These are phyloP conservation scores for Tetrahymena borealis DNA, from an alignment of 73 alveolate species.

Conservation along the genomic window DNA sequence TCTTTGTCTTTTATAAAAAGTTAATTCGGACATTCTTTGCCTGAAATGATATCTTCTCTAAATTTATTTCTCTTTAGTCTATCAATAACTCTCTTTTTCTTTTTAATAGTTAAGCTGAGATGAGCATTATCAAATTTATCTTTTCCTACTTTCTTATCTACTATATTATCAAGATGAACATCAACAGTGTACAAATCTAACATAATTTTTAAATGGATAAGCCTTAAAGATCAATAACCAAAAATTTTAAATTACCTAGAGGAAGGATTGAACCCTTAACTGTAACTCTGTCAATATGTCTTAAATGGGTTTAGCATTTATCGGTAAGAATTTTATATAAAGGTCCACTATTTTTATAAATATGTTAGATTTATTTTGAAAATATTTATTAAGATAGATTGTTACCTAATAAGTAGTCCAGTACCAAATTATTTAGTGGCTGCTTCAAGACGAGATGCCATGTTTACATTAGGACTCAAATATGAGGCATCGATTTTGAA, in stretches of 20 bases:
- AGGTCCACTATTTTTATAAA: constrained; percentile 40
- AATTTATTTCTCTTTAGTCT: not conserved
- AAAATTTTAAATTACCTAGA: constrained; percentile 40
- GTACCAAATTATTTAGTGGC: constrained; percentile 82
- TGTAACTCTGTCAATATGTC: constrained; percentile 78
- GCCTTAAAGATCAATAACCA: not conserved
- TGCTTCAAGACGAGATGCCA: constrained; percentile 93
- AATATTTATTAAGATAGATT: not conserved
- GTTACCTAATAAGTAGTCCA: constrained; percentile 39
- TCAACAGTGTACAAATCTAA: not conserved
- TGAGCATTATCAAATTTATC: not conserved
- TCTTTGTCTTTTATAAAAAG: not conserved
- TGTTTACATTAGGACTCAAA: constrained; percentile 86
- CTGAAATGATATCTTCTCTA: not conserved
- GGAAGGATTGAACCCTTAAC: constrained; percentile 81
- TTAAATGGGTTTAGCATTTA: constrained; percentile 45
- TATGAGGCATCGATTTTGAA: constrained; percentile 93
- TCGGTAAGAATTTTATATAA: constrained; percentile 53
- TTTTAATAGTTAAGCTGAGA: not conserved
- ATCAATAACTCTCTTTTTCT: not conserved
- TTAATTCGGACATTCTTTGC: not conserved
- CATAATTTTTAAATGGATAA: not conserved
- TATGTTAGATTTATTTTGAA: not conserved
- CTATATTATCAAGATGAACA: not conserved
- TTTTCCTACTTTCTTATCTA: not conserved